phyloP scores from a whole-genome alignment of 352 stramenopile genomes.

The Phytophthora syringae region DNA sequence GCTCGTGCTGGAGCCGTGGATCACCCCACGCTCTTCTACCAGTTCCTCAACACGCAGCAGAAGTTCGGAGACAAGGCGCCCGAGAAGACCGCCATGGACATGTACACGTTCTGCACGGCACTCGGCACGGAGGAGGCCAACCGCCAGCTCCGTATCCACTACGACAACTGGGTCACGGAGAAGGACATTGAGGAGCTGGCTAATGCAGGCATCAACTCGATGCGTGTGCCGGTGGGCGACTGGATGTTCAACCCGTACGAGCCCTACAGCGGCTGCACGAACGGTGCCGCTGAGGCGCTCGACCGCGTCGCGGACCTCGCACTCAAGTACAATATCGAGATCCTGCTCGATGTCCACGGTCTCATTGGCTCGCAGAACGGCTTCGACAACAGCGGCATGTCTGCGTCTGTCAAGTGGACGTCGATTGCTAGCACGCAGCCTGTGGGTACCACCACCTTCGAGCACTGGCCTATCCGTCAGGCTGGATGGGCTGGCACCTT shows the following conservation, averaged over 20 bases:
- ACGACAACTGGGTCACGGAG: constrained; percentile 95
- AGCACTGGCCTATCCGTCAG: constrained; percentile 94
- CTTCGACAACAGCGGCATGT: constrained; percentile 95
- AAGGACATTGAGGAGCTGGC: constrained; percentile 91
- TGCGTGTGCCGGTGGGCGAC: constrained; percentile 94
- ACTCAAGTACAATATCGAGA: constrained; percentile 86
- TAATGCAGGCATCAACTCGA: constrained; percentile 71
- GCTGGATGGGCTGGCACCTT: constrained; percentile 94
- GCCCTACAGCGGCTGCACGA: constrained; percentile 93
- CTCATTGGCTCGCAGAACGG: constrained; percentile 95
- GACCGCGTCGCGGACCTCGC: constrained; percentile 89
- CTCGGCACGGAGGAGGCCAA: constrained; percentile 92
- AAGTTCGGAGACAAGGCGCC: constrained; percentile 76
- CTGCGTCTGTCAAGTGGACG: constrained; percentile 91
- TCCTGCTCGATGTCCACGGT: constrained; percentile 95
- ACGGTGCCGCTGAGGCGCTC: constrained; percentile 92
- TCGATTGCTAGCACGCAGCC: constrained; percentile 83
- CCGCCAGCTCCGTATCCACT: constrained; percentile 93
- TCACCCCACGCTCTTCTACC: constrained; percentile 97
- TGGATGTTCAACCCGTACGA: constrained; percentile 97
- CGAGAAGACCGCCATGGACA: constrained; percentile 92
- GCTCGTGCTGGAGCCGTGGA: constrained; percentile 98
- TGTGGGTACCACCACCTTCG: constrained; percentile 90
- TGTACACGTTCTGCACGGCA: constrained; percentile 92
- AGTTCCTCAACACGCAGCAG: constrained; percentile 91